Evolutionary conservation across 257 asterid genomes (phyloP), one percentile per base, ranked within the genome.

Genomic region (Cruciata laevipes): DNA sequence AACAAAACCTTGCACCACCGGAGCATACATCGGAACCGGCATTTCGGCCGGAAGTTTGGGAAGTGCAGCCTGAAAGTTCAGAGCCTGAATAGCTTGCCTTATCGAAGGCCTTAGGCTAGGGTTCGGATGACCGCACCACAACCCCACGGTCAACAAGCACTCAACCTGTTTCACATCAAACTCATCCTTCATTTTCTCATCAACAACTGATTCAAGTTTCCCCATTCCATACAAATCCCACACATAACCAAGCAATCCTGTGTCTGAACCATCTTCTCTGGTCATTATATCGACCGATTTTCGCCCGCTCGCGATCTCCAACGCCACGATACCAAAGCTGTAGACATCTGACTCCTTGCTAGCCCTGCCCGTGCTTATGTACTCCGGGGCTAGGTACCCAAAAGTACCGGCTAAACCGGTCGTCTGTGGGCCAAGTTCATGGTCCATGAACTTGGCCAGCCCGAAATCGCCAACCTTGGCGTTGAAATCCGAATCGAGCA

Each of bases 401-500:
- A 76, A 67, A 0, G 84, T 80, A 24, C 79, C 79, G 0, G 84
- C 81, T 23, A 76, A 18, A 0, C 79, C 81, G 0, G 79, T 76
- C 17, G 79, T 76, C 31, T 71, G 75, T 1, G 75, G 79, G 13
- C 75, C 79, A 11, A 76, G 49, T 12, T 76, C 84, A 7, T 76
- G 84, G 66, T 80, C 81, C 77, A 76, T 73, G 14, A 79, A 63
- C 61, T 77, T 61, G 44, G 84, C 84, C 21, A 79, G 40, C 21
- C 81, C 81, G 30, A 79, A 79, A 76, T 79, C 84, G 1, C 84
- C 84, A 5, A 76, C 79, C 73, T 79, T 79, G 56, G 58, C 84
- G 25, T 76, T 79, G 23, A 73, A 79, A 67, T 61, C 71, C 4
- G 78, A 70, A 35, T 79, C 81, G 0, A 79, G 76, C 80, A 80